Conservation (phyloP, 208 protist genomes). For the Leishmania mexicana region DNA sequence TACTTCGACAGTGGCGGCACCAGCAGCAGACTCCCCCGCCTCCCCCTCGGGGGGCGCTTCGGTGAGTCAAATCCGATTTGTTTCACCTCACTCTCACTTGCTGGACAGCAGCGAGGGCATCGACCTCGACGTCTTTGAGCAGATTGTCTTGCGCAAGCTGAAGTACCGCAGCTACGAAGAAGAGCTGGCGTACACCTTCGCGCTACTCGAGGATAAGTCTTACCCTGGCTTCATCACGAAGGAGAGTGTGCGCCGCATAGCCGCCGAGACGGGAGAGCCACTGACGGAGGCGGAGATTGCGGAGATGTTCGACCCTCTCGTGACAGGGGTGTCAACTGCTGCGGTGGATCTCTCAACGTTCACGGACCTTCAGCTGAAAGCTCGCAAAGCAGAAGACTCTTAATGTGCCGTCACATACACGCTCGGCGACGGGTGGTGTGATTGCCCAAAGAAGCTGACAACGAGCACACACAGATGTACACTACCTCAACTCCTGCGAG, state of each 20-base stretch:
- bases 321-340: slow-evolving; percentile 70
- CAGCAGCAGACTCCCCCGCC: not conserved
- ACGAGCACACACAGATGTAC: not conserved
- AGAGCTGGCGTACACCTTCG: slow-evolving; percentile 72
- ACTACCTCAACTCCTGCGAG: not conserved
- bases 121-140: slow-evolving; percentile 72
- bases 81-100: slow-evolving; percentile 20
- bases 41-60: not conserved
- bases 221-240: slow-evolving; percentile 85
- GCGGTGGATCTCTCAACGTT: slow-evolving; percentile 84
- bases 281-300: slow-evolving; percentile 77
- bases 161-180: slow-evolving; percentile 72
- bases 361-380: slow-evolving; percentile 51
- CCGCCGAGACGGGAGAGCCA: slow-evolving; percentile 63
- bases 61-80: slow-evolving; percentile 4
- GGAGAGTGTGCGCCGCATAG: slow-evolving; percentile 62
- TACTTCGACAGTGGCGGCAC: not conserved
- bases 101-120: slow-evolving; percentile 57
- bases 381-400: slow-evolving; percentile 43
- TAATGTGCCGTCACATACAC: not conserved
- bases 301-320: slow-evolving; percentile 87
- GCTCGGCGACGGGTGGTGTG: not conserved
- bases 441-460: not conserved
- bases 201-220: slow-evolving; percentile 74
- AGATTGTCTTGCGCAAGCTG: slow-evolving; percentile 66